Evolutionary conservation across 2,329 filamentous ascomycete genomes (phyloP).

Genomic region (Byssochlamys sp.): DNA sequence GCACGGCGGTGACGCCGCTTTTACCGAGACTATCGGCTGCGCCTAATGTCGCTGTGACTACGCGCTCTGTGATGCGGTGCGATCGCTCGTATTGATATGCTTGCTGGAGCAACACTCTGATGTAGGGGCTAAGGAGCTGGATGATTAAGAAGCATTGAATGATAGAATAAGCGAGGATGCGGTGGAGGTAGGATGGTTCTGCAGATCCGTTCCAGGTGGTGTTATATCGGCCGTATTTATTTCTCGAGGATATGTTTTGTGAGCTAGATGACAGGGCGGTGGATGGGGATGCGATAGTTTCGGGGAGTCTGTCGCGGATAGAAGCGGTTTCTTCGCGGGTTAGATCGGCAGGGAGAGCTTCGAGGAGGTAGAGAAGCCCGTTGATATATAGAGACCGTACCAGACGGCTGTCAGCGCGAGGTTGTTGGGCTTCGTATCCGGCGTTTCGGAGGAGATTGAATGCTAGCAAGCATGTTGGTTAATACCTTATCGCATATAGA

Average conservation of each 20-base stretch:
- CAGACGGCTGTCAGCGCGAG: conserved; percentile 21
- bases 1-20: conserved; percentile 43
- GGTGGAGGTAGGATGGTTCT: conserved; percentile 47
- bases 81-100: conserved; percentile 56
- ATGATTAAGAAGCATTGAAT: conserved; percentile 51
- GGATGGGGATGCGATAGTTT: conserved; percentile 8
- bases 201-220: conserved; percentile 4
- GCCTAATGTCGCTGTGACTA: conserved; percentile 44
- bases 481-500: neutral
- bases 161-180: conserved; percentile 47
- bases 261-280: neutral
- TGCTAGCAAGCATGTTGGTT: conserved; percentile 12
- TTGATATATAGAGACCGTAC: conserved; percentile 27
- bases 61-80: conserved; percentile 53
- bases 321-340: conserved; percentile 19
- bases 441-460: conserved; percentile 28
- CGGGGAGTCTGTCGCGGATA: conserved; percentile 20
- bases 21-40: conserved; percentile 47
- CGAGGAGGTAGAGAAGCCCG: conserved; percentile 29
- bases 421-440: conserved; percentile 24
- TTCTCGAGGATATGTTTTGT: neutral
- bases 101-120: conserved; percentile 45
- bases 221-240: neutral
- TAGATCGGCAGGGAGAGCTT: conserved; percentile 24
- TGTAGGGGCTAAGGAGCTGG: conserved; percentile 53